A percentile compares a stretch with the other conserved stretches of the same genome.
Conservation (phyloP, 78 protist species). For the Chrysochromulina parva region DNA sequence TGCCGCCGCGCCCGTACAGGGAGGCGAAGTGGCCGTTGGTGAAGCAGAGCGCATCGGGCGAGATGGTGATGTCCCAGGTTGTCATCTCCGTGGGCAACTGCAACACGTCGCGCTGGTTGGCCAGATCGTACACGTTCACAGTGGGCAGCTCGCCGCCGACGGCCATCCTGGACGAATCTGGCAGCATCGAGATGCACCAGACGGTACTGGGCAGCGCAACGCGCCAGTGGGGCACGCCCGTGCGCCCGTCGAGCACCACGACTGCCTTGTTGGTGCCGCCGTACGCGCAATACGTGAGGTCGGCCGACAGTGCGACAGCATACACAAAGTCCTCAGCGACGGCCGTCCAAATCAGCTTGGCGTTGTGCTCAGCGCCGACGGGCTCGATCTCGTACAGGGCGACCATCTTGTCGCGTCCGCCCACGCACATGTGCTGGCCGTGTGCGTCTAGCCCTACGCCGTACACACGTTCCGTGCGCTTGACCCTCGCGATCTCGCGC, state of each 20-base stretch:
- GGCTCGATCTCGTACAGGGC: neutral
- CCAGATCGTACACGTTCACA: neutral
- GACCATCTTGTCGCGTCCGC: neutral
- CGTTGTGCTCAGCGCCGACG: no score
- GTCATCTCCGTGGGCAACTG: neutral
- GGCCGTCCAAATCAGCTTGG: neutral
- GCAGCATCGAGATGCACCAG: neutral
- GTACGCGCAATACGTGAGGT: neutral
- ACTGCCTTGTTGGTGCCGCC: neutral
- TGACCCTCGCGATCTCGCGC: neutral
- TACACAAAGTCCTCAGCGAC: neutral
- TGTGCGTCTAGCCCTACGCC: neutral
- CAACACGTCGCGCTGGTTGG: neutral
- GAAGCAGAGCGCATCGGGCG: neutral
- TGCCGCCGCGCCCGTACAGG: neutral
- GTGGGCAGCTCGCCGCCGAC: neutral
- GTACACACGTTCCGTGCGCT: slow-evolving; percentile 3
- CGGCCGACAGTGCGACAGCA: neutral
- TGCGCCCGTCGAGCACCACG: neutral
- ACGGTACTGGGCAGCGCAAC: neutral
- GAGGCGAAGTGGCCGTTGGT: neutral
- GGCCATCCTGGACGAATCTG: no score
- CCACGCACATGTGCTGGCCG: neutral
- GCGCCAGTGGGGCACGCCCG: neutral
- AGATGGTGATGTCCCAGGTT: neutral